Base-by-base conservation (phyloP, 768 basidiomycete genomes). In the Podaxis rugospora region DNA sequence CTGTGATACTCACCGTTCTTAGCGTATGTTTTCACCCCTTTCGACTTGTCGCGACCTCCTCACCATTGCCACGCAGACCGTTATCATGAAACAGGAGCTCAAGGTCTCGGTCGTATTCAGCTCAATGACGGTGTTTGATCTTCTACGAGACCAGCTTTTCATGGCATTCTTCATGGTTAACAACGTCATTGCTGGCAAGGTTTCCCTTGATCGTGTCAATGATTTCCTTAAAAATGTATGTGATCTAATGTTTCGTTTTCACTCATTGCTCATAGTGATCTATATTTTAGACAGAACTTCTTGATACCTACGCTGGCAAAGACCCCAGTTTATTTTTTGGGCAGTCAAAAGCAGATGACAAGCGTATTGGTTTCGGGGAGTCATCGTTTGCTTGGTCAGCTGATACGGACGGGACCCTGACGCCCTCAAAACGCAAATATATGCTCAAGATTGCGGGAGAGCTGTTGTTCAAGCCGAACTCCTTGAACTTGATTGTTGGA, bases 61-160 rank as follows among this genome's bases (percentile, higher is more conserved):
- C 14, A 50, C 36, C 3, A 14, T 21, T 37, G 11, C 7, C 21
- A 44, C 39, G 10, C 51, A 79, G 76, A 77, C 75, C 10, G 61
- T 76, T 36, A 66, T 80, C 53, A 74, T 76, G 70, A 74, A 73
- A 51, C 65, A 75, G 62, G 67, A 73, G 0, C 70, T 79, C 57
- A 73, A 62, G 60, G 76, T 78, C 5, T 76, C 79, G 1, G 74
- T 71, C 23, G 80, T 83, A 5, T 82, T 82, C 68, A 80, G 80
- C 18, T 80, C 79, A 39, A 81, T 85, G 75, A 70, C 80, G 57
- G 86, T 89, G n/a, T 90, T 90, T 67, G 83, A 87, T 62, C 76
- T 86, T 64, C 70, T 90, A 40, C 77, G 83, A 35, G 76, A 77
- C 7, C 82, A 83, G 60, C 70, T 86, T 42, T 73, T 74, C 72